Conservation (phyloP, 257 asterid species). For the Pogostemon cablin region DNA sequence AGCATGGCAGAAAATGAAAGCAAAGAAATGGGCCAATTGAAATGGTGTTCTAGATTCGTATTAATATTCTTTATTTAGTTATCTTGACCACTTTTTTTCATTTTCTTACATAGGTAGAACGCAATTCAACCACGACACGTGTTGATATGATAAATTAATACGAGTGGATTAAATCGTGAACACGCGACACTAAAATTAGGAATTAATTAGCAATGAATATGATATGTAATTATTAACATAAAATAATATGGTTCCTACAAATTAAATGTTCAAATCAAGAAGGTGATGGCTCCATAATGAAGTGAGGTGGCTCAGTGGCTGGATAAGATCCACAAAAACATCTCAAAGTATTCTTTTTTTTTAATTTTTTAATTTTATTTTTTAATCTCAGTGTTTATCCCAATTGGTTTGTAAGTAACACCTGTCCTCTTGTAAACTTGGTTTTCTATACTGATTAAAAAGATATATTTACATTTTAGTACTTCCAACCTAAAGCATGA, state of each 20-base stretch:
- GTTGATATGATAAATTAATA: slow-evolving; percentile 36
- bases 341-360: neutral
- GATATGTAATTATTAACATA: neutral
- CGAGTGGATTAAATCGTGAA: neutral
- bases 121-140: slow-evolving; percentile 42
- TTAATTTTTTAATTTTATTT: slow-evolving; percentile 8
- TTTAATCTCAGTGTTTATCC: slow-evolving; percentile 36
- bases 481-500: too few relatives aligned
- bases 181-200: slow-evolving; percentile 30
- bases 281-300: slow-evolving; percentile 30
- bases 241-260: neutral
- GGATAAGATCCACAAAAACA: slow-evolving; percentile 51
- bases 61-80: neutral
- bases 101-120: neutral
- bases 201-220: neutral
- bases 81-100: neutral
- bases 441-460: neutral
- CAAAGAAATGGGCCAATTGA: neutral
- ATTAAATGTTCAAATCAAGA: slow-evolving; percentile 28
- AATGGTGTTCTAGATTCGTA: neutral
- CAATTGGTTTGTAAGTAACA: neutral
- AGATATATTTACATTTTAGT: too few relatives aligned
- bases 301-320: slow-evolving; percentile 54
- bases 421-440: slow-evolving; percentile 33
- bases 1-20: slow-evolving; percentile 13